Conservation (phyloP, 2,329 filamentous ascomycete species). For the Penicillium decumbens region DNA sequence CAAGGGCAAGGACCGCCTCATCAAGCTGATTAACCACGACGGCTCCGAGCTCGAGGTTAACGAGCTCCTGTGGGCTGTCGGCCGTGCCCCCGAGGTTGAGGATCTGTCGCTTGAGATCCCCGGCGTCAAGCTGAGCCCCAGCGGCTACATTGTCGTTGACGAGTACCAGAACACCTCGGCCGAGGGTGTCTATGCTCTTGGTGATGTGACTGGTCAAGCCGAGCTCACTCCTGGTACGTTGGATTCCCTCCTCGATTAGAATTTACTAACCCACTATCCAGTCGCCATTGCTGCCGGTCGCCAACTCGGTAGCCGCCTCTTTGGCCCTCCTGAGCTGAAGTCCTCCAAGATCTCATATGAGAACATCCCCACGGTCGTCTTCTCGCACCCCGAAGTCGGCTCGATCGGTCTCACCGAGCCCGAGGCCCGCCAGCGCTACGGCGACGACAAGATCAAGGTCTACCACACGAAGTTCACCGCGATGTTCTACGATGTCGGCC, state of each 20-base stretch:
- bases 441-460: conserved; percentile 49
- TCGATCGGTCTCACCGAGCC: conserved; percentile 49
- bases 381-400: conserved; percentile 50
- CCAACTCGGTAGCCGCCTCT: conserved; percentile 48
- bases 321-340: conserved; percentile 45
- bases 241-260: neutral
- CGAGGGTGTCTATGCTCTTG: conserved; percentile 48
- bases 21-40: conserved; percentile 44
- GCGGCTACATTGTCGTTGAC: conserved; percentile 45
- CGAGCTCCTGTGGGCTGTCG: conserved; percentile 51
- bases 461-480: conserved; percentile 49
- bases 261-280: conserved; percentile 11
- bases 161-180: conserved; percentile 49
- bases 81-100: conserved; percentile 44
- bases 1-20: conserved; percentile 45
- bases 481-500: conserved; percentile 46
- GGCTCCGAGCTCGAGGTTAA: conserved; percentile 45
- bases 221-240: conserved; percentile 48
- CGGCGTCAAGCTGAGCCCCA: conserved; percentile 40
- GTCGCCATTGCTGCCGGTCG: conserved; percentile 52
- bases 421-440: conserved; percentile 45
- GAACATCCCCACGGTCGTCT: conserved; percentile 52
- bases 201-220: conserved; percentile 50
- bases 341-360: conserved; percentile 46
- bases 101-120: conserved; percentile 40